Evolutionary conservation across 2,329 filamentous ascomycete species (phyloP), one percentile per base, ranked within the genome.

Genomic region (Zymoseptoria passerinii): DNA sequence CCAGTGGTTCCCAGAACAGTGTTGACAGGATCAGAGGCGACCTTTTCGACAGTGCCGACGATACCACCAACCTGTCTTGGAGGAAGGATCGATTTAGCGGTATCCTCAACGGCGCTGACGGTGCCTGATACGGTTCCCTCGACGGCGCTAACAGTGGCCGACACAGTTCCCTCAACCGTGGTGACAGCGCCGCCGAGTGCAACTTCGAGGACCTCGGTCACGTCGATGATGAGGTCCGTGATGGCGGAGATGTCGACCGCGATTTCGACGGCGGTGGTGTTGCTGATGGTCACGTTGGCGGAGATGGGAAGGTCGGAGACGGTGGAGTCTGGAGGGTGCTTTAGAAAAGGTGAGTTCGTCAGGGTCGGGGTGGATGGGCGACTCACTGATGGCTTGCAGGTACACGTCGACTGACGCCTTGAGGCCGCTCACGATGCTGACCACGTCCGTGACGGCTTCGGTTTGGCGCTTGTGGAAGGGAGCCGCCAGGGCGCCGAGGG

Each of bases 381-480:
- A 44, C 10, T 13, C 10, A 44, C 35, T 44, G 35, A 44, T 44
- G 13, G 35, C 35, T 44, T 44, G 35, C 3, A 44, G 35, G 35
- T 44, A 44, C 2, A 44, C 35, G 35, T 13, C 16, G 35, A 44
- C 35, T 44, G 35, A 44, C 6, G 35, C 35, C 35, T 44, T 44
- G 49, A 60, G 54, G 50, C 54, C 55, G 40, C 58, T 19, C 35
- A 63, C 57, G 52, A 62, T 28, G 28, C 29, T 27, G 48, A 60
- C 52, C 35, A 61, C 58, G 44, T 53, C 28, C 18, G 13, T 40
- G 48, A 59, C 49, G 35, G 16, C 35, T n/a, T 44, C 35, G 49
- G 9, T 20, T 27, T 63, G 61, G 27, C 58, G 58, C 56, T 61
- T 61, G 57, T 61, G 55, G 48, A 56, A 58, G 52, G 63, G 63